A percentile compares a stretch with the other conserved stretches of the same genome.
Evolutionary conservation across 2,329 filamentous ascomycete species (phyloP).

Genomic region (Aspergillus bombycis): DNA sequence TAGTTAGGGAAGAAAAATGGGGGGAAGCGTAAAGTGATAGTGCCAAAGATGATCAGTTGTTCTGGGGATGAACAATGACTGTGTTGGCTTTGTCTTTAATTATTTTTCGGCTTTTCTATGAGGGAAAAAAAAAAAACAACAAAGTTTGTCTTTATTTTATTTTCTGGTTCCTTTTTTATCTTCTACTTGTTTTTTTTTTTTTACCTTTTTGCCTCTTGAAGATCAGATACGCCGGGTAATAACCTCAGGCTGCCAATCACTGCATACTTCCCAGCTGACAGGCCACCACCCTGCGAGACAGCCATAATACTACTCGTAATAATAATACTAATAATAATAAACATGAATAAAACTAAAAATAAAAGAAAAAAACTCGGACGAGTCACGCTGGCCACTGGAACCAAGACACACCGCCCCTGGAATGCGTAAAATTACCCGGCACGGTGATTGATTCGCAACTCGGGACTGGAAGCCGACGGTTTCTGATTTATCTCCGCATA

Average conservation of each 20-base stretch:
- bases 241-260: not conserved
- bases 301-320: not conserved
- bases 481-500: constrained; percentile 7
- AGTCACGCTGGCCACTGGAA: constrained; percentile 4
- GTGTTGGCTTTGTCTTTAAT: not conserved
- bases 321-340: not conserved
- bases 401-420: constrained; percentile 14
- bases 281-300: not conserved
- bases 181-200: not conserved
- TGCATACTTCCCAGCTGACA: not conserved
- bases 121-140: not conserved
- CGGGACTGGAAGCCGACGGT: not conserved
- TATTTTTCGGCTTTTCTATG: constrained; percentile 3
- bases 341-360: not conserved
- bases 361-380: not conserved
- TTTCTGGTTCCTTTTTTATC: not conserved
- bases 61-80: not conserved
- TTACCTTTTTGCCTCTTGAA: not conserved
- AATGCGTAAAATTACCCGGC: constrained; percentile 15
- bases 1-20: constrained; percentile 21
- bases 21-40: constrained; percentile 9
- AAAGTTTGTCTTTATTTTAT: not conserved
- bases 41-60: not conserved
- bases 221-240: constrained; percentile 8
- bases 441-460: not conserved